A percentile compares a stretch with the other conserved stretches of the same genome.
Conservation (phyloP, 805 yeast species). For the Schwanniomyces occidentalis region DNA sequence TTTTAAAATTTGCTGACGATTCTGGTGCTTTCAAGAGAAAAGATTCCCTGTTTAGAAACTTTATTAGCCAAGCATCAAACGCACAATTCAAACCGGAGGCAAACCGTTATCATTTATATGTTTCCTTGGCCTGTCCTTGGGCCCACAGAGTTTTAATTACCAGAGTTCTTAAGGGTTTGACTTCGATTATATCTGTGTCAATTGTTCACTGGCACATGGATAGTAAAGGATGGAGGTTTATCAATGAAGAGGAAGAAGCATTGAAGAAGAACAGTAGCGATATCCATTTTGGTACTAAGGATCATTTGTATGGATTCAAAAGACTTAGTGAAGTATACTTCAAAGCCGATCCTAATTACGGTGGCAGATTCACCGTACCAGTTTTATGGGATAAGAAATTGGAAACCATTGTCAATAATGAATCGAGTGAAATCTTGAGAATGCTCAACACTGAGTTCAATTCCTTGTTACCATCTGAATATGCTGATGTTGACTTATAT, state of each 20-base stretch:
- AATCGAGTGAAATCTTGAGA: slow-evolving; percentile 85
- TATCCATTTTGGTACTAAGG: slow-evolving; percentile 36
- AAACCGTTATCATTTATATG: slow-evolving; percentile 83
- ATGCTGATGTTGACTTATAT: slow-evolving; percentile 56
- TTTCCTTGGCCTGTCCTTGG: slow-evolving; percentile 93
- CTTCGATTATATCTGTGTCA: slow-evolving; percentile 59
- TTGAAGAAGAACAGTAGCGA: slow-evolving; percentile 54
- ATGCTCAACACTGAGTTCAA: slow-evolving; percentile 78
- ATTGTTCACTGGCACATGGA: slow-evolving; percentile 94
- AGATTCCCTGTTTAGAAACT: slow-evolving; percentile 56
- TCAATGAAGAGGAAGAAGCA: slow-evolving; percentile 47
- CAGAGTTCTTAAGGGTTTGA: slow-evolving; percentile 68
- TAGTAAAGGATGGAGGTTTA: slow-evolving; percentile 85
- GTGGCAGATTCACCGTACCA: slow-evolving; percentile 89
- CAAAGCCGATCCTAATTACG: slow-evolving; percentile 72
- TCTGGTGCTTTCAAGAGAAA: slow-evolving; percentile 24
- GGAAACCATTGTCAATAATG: slow-evolving; percentile 85
- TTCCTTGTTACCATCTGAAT: slow-evolving; percentile 49
- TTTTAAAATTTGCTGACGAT: slow-evolving; percentile 46
- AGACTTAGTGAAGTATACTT: slow-evolving; percentile 72
- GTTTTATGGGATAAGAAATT: slow-evolving; percentile 87
- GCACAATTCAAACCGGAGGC: slow-evolving; percentile 71
- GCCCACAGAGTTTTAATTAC: slow-evolving; percentile 84
- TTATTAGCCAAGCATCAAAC: slow-evolving; percentile 56
- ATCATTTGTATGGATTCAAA: slow-evolving; percentile 53